Percentiles rank a stretch among this genome's conserved stretches.
Evolutionary conservation across 2,329 filamentous ascomycete genomes (phyloP).

Genomic region (Hirsutella rhossiliensis): DNA sequence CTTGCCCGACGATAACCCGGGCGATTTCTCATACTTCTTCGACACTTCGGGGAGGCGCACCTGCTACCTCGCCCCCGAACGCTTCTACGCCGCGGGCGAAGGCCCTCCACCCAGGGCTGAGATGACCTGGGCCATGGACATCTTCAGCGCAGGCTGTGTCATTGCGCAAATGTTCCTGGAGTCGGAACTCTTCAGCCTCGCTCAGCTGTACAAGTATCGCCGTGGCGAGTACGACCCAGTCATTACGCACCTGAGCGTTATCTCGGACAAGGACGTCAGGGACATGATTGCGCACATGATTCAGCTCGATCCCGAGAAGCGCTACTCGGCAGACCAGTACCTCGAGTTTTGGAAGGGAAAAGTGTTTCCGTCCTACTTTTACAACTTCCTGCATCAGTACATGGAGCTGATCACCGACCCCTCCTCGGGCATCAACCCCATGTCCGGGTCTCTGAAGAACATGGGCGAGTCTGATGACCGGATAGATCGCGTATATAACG

Average conservation of each 20-base stretch:
- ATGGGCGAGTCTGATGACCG: slow-evolving; percentile 83
- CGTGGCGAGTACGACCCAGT: slow-evolving; percentile 85
- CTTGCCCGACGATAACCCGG: slow-evolving; percentile 90
- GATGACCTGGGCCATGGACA: slow-evolving; percentile 89
- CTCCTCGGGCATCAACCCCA: slow-evolving; percentile 61
- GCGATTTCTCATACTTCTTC: slow-evolving; percentile 96
- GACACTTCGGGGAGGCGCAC: slow-evolving; percentile 84
- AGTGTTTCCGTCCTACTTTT: slow-evolving; percentile 93
- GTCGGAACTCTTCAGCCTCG: slow-evolving; percentile 92
- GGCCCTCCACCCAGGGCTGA: slow-evolving; percentile 47
- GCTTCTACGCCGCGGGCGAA: slow-evolving; percentile 66
- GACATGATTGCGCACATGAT: slow-evolving; percentile 95
- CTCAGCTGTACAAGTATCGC: slow-evolving; percentile 89
- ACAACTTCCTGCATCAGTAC: slow-evolving; percentile 93
- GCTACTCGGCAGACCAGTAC: slow-evolving; percentile 90
- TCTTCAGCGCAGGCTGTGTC: slow-evolving; percentile 93
- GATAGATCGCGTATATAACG: slow-evolving; percentile 83
- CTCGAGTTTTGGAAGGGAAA: slow-evolving; percentile 84
- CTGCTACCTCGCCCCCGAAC: slow-evolving; percentile 89
- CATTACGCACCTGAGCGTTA: slow-evolving; percentile 68
- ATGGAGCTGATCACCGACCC: slow-evolving; percentile 94
- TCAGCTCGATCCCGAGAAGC: slow-evolving; percentile 78
- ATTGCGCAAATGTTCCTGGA: slow-evolving; percentile 95
- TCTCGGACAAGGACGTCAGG: slow-evolving; percentile 75
- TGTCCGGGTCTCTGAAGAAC: slow-evolving; percentile 56